A percentile compares a stretch with the other conserved stretches of the same genome.
These are phyloP conservation scores for Cyclanthera cordifolia DNA, from an alignment of 306 rosid genomes.

Conservation along the genomic window DNA sequence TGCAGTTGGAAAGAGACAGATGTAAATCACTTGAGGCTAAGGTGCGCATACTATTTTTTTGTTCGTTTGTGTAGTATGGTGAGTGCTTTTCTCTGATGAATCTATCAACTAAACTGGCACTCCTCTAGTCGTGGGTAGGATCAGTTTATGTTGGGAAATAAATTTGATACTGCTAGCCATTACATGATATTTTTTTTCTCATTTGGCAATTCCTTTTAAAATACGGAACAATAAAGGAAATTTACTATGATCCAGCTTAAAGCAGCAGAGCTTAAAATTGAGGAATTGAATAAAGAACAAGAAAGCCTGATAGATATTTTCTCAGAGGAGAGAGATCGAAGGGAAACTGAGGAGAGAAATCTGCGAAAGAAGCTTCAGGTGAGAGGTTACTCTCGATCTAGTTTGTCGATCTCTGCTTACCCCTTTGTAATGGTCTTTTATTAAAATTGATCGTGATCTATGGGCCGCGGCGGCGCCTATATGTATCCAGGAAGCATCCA, in stretches of 20 bases:
- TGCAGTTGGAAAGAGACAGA: conserved; percentile 43
- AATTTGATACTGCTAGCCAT: neutral
- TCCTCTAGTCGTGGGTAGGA: neutral
- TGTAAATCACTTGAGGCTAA: conserved; percentile 42
- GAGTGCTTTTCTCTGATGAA: neutral
- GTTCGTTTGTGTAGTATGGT: neutral
- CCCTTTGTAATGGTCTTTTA: neutral
- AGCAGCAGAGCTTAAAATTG: conserved; percentile 36
- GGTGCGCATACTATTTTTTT: conserved; percentile 28
- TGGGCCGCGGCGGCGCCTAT: too few species aligned
- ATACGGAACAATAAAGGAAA: too few species aligned
- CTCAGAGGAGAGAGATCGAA: conserved; percentile 74
- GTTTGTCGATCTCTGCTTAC: neutral
- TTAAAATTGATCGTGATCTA: neutral
- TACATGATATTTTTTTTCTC: neutral
- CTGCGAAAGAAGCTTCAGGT: conserved; percentile 63
- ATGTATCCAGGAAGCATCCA: conserved; percentile 64
- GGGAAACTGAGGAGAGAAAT: conserved; percentile 48
- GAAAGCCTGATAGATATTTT: conserved; percentile 62
- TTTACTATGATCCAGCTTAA: conserved; percentile 34
- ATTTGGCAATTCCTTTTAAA: neutral
- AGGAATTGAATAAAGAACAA: conserved; percentile 61
- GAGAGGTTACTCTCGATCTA: conserved; percentile 17
- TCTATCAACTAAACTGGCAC: neutral
- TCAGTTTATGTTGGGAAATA: neutral